A percentile compares a stretch with the other conserved stretches of the same genome.
Evolutionary conservation across 2,329 filamentous ascomycete genomes (phyloP).

Genomic region (Alternaria triticina): DNA sequence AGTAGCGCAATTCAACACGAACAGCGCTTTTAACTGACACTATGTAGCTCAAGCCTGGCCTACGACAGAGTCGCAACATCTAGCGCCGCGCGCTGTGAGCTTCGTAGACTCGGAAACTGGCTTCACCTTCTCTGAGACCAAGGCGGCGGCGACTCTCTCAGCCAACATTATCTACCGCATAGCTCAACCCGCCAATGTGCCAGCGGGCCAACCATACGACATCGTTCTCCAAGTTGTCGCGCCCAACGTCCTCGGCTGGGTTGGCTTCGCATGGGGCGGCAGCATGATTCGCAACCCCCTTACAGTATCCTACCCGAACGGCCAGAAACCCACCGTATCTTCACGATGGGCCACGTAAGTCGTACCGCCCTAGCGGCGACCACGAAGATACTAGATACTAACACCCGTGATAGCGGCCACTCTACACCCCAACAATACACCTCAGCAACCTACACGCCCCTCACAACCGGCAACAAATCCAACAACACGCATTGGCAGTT

Average conservation of each 20-base stretch:
- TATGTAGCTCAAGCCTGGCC: conserved; percentile 24
- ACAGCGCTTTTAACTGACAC: neutral
- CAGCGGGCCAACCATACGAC: conserved; percentile 29
- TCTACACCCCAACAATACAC: conserved; percentile 30
- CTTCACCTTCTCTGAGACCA: conserved; percentile 43
- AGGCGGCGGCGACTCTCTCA: conserved; percentile 33
- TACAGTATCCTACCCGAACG: conserved; percentile 38
- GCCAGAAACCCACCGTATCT: conserved; percentile 31
- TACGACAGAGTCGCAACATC: neutral
- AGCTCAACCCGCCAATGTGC: conserved; percentile 30
- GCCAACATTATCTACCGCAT: conserved; percentile 39
- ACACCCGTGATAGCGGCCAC: conserved; percentile 23
- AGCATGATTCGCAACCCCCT: conserved; percentile 42
- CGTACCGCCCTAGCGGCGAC: neutral
- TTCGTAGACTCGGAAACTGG: conserved; percentile 39
- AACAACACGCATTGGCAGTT: conserved; percentile 43
- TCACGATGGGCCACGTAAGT: conserved; percentile 42
- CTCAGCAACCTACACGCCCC: conserved; percentile 30
- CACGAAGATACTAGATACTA: neutral
- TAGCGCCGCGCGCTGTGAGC: conserved; percentile 21
- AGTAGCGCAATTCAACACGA: neutral
- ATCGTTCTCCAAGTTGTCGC: conserved; percentile 38
- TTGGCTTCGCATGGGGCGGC: conserved; percentile 40
- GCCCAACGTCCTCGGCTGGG: conserved; percentile 37
- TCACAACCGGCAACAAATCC: conserved; percentile 33